Percentiles rank a stretch among this genome's conserved stretches.
Evolutionary conservation across 805 yeast genomes (phyloP).

Genomic region (Candida dajiaensis): DNA sequence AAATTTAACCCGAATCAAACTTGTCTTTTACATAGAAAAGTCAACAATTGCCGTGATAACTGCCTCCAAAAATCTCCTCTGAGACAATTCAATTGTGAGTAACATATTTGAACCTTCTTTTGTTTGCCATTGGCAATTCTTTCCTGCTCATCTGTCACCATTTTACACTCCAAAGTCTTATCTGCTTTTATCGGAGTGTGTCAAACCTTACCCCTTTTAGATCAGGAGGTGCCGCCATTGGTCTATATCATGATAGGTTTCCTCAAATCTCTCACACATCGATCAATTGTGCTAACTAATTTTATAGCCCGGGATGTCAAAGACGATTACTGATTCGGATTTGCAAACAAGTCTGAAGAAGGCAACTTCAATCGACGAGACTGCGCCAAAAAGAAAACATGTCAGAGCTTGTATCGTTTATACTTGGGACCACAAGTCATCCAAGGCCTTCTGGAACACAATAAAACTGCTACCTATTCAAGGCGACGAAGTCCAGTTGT

Average conservation of each 20-base stretch:
- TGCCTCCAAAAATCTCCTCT: not conserved
- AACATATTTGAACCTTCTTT: not conserved
- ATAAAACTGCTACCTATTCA: slow-evolving; percentile 76
- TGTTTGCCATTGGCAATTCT: not conserved
- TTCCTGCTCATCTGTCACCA: not conserved
- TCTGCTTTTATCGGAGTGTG: not conserved
- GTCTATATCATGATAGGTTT: too few species aligned
- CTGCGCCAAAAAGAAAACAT: slow-evolving; percentile 94
- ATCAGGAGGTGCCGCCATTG: not conserved
- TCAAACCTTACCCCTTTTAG: not conserved
- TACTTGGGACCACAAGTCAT: slow-evolving; percentile 91
- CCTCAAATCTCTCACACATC: not conserved
- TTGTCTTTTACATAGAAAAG: not conserved
- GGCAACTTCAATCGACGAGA: slow-evolving; percentile 81
- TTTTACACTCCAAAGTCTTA: not conserved
- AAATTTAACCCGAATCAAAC: not conserved
- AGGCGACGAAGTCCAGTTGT: slow-evolving; percentile 75
- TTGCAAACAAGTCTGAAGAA: slow-evolving; percentile 46
- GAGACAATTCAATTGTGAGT: not conserved
- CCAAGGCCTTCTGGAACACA: slow-evolving; percentile 80
- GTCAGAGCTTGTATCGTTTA: slow-evolving; percentile 93
- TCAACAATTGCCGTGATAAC: not conserved
- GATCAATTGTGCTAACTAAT: not conserved
- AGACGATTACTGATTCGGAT: slow-evolving; percentile 30
- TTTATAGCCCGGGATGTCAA: slow-evolving; percentile 14